A percentile compares a stretch with the other conserved stretches of the same genome.
Evolutionary conservation across 1,284 basidiomycete genomes (phyloP).

Genomic region (Irpex sp.): DNA sequence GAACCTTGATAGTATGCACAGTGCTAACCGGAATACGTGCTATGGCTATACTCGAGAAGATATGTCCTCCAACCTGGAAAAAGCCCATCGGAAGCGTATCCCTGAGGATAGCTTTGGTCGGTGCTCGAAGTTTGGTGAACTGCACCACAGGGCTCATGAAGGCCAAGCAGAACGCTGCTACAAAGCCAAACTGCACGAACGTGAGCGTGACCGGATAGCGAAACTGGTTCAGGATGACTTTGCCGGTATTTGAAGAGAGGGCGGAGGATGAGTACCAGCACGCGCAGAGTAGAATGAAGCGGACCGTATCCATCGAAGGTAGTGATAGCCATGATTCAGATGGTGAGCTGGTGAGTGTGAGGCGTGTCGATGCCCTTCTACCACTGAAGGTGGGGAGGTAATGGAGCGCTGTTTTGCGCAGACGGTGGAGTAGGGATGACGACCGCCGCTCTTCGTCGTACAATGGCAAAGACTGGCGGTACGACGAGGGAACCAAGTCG

Average conservation of each 20-base stretch:
- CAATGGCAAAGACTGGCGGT: constrained; percentile 10
- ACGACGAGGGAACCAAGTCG: constrained; percentile 5
- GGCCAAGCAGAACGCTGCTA: constrained; percentile 80
- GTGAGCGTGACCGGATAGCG: constrained; percentile 89
- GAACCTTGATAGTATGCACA: constrained; percentile 97
- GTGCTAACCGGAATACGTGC: constrained; percentile 95
- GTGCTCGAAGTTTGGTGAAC: constrained; percentile 62
- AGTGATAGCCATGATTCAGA: constrained; percentile 9
- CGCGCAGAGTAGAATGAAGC: constrained; percentile 62
- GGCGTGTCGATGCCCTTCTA: constrained; percentile 1
- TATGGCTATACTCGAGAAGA: constrained; percentile 95
- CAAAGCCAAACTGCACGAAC: constrained; percentile 96
- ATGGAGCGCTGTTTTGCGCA: constrained; percentile 8
- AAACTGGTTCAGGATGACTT: constrained; percentile 84
- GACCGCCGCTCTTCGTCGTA: constrained; percentile 12
- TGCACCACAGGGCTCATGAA: constrained; percentile 70
- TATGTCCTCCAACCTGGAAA: constrained; percentile 95
- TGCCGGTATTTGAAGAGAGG: constrained; percentile 84
- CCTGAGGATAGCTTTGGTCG: constrained; percentile 67
- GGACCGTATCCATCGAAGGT: constrained; percentile 28
- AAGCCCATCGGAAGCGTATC: constrained; percentile 89
- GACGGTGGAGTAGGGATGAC: constrained; percentile 9
- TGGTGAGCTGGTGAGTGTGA: constrained; percentile 2
- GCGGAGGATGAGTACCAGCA: constrained; percentile 81
- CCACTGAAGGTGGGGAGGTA: constrained; percentile 1